Evolutionary conservation across 1,139 yeast species (phyloP).

Genomic region (Lodderomyces metapsilosis): DNA sequence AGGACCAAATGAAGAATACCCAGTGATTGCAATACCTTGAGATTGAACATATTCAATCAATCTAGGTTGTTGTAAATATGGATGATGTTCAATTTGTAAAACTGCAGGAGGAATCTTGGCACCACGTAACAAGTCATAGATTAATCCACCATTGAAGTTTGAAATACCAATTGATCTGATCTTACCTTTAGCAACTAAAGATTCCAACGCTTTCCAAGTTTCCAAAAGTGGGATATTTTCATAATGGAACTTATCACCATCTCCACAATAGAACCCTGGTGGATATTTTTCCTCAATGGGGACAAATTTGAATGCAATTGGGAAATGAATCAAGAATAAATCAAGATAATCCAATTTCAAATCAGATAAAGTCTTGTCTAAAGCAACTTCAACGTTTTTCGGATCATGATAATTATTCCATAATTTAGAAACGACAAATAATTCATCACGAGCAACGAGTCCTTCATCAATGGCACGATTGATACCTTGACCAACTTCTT

Average conservation of each 20-base stretch:
- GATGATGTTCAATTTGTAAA: constrained; percentile 90
- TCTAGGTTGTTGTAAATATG: constrained; percentile 76
- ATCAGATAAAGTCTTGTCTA: constrained; percentile 62
- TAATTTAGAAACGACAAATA: constrained; percentile 73
- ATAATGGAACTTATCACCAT: constrained; percentile 52
- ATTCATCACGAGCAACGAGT: constrained; percentile 65
- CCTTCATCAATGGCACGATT: constrained; percentile 65
- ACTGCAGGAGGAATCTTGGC: constrained; percentile 76
- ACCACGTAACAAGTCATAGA: constrained; percentile 72
- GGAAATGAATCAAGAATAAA: constrained; percentile 77
- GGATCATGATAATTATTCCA: constrained; percentile 81
- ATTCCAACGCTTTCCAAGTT: constrained; percentile 80
- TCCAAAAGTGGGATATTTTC: constrained; percentile 72
- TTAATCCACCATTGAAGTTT: constrained; percentile 68
- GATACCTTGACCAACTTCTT: constrained; percentile 71
- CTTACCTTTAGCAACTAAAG: constrained; percentile 55
- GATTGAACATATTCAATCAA: constrained; percentile 63
- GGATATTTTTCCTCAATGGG: constrained; percentile 77
- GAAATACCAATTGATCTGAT: constrained; percentile 80
- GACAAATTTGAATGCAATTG: constrained; percentile 70
- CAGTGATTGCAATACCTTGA: constrained; percentile 69
- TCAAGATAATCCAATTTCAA: constrained; percentile 69
- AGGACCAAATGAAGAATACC: constrained; percentile 85
- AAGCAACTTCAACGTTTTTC: constrained; percentile 54
- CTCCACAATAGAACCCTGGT: constrained; percentile 68